Evolutionary conservation across 257 asterid genomes (phyloP).

Genomic region (Voacanga thouarsii): DNA sequence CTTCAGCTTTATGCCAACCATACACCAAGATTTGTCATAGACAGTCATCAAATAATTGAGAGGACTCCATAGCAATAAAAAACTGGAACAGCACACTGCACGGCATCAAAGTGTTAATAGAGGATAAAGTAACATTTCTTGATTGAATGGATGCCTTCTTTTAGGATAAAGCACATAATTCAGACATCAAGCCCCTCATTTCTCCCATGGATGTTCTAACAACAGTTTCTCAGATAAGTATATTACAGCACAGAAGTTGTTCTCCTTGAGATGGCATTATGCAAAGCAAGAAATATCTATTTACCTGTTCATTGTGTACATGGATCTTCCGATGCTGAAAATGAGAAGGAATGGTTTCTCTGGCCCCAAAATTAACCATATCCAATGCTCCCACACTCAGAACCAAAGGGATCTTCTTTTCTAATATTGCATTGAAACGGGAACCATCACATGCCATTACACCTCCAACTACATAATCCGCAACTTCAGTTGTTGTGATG

Average conservation of each 20-base stretch:
- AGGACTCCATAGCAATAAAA: not conserved
- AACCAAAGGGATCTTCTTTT: constrained; percentile 82
- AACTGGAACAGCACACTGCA: not conserved
- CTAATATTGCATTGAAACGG: constrained; percentile 78
- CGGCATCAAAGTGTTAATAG: not conserved
- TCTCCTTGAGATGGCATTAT: not conserved
- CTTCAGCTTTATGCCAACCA: not conserved
- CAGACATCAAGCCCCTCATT: not conserved
- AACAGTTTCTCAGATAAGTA: too few relatives aligned
- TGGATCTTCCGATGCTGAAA: constrained; percentile 65
- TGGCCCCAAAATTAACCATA: constrained; percentile 94
- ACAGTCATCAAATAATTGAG: not conserved
- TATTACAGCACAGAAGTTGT: not conserved
- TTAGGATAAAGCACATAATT: not conserved
- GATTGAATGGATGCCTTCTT: not conserved
- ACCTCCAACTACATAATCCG: constrained; percentile 92
- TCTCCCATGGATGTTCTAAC: not conserved
- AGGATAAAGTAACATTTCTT: not conserved
- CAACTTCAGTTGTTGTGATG: constrained; percentile 93
- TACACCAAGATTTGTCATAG: not conserved
- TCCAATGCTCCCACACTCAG: constrained; percentile 94
- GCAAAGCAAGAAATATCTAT: constrained; percentile 9
- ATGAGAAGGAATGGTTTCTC: constrained; percentile 59
- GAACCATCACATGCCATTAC: constrained; percentile 84
- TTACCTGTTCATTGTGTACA: constrained; percentile 86